Conservation (phyloP, 2,329 filamentous ascomycete genomes). For the Cryphonectria naterciae region DNA sequence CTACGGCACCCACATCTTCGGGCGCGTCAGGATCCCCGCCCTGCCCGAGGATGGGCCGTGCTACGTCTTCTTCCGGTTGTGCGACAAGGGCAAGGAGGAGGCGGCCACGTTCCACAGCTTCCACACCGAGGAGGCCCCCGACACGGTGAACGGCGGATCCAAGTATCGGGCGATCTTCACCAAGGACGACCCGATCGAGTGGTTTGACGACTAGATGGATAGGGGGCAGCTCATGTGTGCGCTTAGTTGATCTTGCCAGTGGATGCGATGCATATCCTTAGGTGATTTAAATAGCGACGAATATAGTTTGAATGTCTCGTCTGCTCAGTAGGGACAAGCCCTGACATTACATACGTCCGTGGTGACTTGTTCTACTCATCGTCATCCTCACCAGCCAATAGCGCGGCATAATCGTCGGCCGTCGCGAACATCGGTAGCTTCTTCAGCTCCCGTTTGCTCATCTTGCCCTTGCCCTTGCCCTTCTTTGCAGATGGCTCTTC, state of each 20-base stretch:
- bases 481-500: constrained; percentile 41
- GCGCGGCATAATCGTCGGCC: constrained; percentile 87
- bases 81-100: constrained; percentile 45
- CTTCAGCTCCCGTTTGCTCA: constrained; percentile 84
- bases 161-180: constrained; percentile 52
- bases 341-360: not conserved
- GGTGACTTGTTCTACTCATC: constrained; percentile 31
- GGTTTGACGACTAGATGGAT: constrained; percentile 53
- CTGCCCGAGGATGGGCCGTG: constrained; percentile 42
- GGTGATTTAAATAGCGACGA: not conserved
- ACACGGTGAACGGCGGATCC: constrained; percentile 44
- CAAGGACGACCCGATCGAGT: constrained; percentile 52
- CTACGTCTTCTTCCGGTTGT: constrained; percentile 54
- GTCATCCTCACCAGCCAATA: constrained; percentile 75
- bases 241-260: not conserved
- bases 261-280: not conserved
- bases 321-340: not conserved
- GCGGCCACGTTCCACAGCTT: constrained; percentile 51
- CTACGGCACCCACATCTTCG: constrained; percentile 54
- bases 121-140: constrained; percentile 51
- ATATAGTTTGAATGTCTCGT: not conserved
- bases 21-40: constrained; percentile 52
- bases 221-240: not conserved
- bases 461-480: constrained; percentile 48
- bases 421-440: constrained; percentile 91